Evolutionary conservation across 1,284 basidiomycete genomes (phyloP).

Genomic region (Vanrija sp.): DNA sequence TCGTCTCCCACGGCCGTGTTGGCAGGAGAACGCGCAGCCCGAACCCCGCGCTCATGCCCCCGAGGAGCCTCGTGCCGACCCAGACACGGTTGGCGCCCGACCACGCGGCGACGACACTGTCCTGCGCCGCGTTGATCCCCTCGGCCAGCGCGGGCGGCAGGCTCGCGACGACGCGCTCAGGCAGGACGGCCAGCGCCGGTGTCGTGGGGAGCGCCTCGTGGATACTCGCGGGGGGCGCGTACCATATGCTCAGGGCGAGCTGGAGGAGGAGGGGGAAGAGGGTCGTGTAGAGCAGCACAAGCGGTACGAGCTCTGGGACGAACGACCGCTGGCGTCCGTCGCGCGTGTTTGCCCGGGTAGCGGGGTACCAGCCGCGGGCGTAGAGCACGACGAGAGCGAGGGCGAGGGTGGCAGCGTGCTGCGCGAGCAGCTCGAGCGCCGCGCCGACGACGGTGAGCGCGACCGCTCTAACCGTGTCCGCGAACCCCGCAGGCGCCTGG

Average conservation of each 20-base stretch:
- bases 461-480: background rate
- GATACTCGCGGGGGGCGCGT: constrained; percentile 46
- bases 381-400: constrained; percentile 25
- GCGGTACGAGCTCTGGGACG: constrained; percentile 63
- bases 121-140: constrained; percentile 23
- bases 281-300: constrained; percentile 80
- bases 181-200: background rate
- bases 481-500: background rate
- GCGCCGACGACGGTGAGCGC: constrained; percentile 3
- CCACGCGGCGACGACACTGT: constrained; percentile 45
- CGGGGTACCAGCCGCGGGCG: constrained; percentile 27
- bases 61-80: constrained; percentile 75
- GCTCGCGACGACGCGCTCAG: background rate
- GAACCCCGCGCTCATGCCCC: constrained; percentile 76
- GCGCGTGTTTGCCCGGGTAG: background rate
- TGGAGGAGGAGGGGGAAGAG: constrained; percentile 80
- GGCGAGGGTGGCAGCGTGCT: constrained; percentile 29
- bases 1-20: constrained; percentile 65
- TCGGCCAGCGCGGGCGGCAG: background rate
- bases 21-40: constrained; percentile 54
- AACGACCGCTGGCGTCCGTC: constrained; percentile 38
- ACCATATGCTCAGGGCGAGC: constrained; percentile 78
- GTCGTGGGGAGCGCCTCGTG: constrained; percentile 32
- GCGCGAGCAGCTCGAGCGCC: constrained; percentile 26
- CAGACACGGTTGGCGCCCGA: constrained; percentile 68